Conservation (phyloP, 169 alveolate genomes). For the Cytauxzoon felis region DNA sequence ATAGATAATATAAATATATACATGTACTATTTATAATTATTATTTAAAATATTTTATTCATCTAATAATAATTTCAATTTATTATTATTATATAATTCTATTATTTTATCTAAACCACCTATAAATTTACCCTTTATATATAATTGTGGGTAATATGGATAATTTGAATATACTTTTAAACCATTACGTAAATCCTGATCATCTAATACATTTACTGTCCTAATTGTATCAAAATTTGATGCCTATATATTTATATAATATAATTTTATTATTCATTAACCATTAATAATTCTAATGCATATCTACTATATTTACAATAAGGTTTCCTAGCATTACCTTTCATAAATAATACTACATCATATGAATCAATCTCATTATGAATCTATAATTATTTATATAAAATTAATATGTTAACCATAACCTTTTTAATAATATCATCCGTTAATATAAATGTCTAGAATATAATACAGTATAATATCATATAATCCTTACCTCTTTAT, state of each 20-base stretch:
- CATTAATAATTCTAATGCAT: slow-evolving; percentile 73
- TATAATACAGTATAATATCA: too few species aligned
- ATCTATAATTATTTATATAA: slow-evolving; percentile 9
- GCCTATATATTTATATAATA: slow-evolving; percentile 3
- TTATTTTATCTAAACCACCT: slow-evolving; percentile 88
- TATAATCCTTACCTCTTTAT: too few species aligned
- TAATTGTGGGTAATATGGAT: slow-evolving; percentile 90
- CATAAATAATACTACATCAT: slow-evolving; percentile 73
- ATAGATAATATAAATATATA: too few species aligned
- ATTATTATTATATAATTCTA: slow-evolving; percentile 83
- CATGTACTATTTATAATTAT: too few species aligned
- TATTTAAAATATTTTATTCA: too few species aligned
- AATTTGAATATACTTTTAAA: slow-evolving; percentile 81
- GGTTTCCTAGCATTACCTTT: slow-evolving; percentile 80
- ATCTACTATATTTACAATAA: slow-evolving; percentile 72
- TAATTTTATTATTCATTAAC: not conserved
- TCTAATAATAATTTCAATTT: too few species aligned
- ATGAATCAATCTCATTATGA: slow-evolving; percentile 55
- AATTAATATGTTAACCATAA: not conserved
- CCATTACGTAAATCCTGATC: slow-evolving; percentile 78
- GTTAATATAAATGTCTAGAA: slow-evolving; percentile 9
- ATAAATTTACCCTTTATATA: slow-evolving; percentile 81
- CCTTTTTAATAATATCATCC: slow-evolving; percentile 39
- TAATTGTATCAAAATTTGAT: slow-evolving; percentile 65
- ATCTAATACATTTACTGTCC: slow-evolving; percentile 81